phyloP scores from a whole-genome alignment of 129 eudicot genomes.

The Calendula officinalis region DNA sequence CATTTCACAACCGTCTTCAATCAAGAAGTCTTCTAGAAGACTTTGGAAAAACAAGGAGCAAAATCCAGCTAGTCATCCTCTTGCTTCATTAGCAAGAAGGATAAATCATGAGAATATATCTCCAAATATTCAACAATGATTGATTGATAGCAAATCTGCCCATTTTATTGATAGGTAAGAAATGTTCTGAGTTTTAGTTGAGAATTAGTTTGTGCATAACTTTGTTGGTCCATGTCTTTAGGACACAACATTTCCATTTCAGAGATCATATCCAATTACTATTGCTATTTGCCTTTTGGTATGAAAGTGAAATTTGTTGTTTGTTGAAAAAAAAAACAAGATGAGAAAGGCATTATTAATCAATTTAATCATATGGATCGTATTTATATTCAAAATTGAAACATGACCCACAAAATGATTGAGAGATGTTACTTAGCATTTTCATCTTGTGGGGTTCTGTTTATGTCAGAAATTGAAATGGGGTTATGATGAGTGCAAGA shows the following conservation, averaged over 20 bases:
- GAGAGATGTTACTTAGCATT: not conserved
- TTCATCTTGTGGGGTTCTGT: not conserved
- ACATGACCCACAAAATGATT: not conserved
- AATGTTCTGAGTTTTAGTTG: constrained; percentile 19
- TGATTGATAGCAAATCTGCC: not conserved
- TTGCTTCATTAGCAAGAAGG: constrained; percentile 39
- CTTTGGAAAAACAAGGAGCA: constrained; percentile 38
- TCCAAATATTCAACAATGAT: constrained; percentile 51
- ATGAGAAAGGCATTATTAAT: not conserved
- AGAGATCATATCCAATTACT: constrained; percentile 11
- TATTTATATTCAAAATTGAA: not conserved
- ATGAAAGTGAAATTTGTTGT: constrained; percentile 20
- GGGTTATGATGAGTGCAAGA: not conserved
- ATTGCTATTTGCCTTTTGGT: constrained; percentile 24
- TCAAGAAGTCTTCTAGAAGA: constrained; percentile 44
- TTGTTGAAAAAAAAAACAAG: not conserved
- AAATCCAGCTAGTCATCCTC: constrained; percentile 32
- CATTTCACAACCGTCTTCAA: constrained; percentile 27
- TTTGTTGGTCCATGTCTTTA: constrained; percentile 26
- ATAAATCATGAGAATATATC: constrained; percentile 38
- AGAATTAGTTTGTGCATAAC: constrained; percentile 29
- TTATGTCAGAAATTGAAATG: not conserved
- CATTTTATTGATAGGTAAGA: not conserved
- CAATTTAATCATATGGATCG: not conserved
- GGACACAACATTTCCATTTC: constrained; percentile 13